These are phyloP conservation scores for Solanum okadae DNA, from an alignment of 257 asterid species.

Conservation along the genomic window DNA sequence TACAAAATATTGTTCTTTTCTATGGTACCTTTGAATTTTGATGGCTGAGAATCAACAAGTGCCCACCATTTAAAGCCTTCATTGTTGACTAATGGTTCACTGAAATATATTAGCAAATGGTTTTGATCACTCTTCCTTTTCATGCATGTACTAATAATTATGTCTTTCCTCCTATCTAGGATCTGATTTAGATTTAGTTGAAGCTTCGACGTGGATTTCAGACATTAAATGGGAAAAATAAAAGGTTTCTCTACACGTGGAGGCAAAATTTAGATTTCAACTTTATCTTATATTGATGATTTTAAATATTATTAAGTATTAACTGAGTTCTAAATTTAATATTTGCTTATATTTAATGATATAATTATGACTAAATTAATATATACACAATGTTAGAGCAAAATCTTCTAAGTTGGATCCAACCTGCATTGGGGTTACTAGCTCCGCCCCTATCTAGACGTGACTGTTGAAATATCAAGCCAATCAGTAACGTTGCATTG, in stretches of 20 bases:
- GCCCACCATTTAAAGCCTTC: conserved; percentile 1
- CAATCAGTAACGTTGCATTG: neutral
- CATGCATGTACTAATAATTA: neutral
- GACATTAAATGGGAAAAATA: accelerated
- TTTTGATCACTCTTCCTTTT: neutral
- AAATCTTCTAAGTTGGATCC: too few relatives aligned
- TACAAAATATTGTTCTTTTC: neutral
- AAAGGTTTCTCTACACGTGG: too few relatives aligned
- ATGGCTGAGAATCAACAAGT: neutral
- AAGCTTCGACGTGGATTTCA: too few relatives aligned
- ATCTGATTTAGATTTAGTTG: too few relatives aligned
- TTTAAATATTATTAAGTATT: too few relatives aligned
- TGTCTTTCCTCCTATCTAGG: neutral
- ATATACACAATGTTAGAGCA: too few relatives aligned
- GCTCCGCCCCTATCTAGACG: neutral
- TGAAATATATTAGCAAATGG: neutral
- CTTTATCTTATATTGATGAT: too few relatives aligned
- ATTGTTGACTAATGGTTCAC: neutral
- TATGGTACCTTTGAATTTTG: neutral
- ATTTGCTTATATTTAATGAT: too few relatives aligned
- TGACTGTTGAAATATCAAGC: neutral
- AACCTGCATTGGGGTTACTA: neutral
- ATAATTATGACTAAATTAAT: too few relatives aligned
- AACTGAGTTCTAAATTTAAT: neutral
- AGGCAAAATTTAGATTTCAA: too few relatives aligned